Base-by-base conservation (phyloP, 768 basidiomycete genomes). In the Cystobasidium onofrii region DNA sequence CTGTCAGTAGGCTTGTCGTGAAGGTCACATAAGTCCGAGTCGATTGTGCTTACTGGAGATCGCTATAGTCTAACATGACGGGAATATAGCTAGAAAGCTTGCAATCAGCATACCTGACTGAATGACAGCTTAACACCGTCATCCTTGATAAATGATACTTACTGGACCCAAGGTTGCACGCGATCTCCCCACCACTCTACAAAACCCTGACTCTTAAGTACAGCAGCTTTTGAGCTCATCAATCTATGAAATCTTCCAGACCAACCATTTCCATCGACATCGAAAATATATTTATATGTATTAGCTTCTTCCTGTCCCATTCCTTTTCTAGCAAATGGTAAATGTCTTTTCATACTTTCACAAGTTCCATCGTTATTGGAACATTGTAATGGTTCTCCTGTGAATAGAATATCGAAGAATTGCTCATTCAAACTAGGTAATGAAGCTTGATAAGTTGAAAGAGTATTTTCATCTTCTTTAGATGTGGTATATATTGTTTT, bases 201-300 rank as follows among this genome's bases (percentile, higher is more conserved):
- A 60, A 78, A 79, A 41, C 63, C 73, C 44, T 23, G 27, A 54
- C 43, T 39, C 64, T 83, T 83, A 75, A 83, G 79, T 25, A 82
- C 81, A 33, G 82, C 76, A 60, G 82, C 81, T 72, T 83, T 83
- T 25, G 80, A 81, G 62, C 78, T 80, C 82, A 83, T 82, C 52
- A 83, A 74, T 78, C 88, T 85, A 85, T 92, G 87, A 80, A 96
- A 93, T 15, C 92, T 85, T 1, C 89, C 94, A 31, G 89, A 62
- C 81, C 96, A 98, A 18, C 90, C 88, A 89, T 78, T 77, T 25
- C 76, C 77, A 54, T 78, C 77, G 31, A 78, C 76, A 41, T 79
- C 78, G 4, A 79, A 27, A 0, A 79, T 74, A 36, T 79, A 78
- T 44, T 79, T 79, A 75, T 62, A 77, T 50, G n/a, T 33, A 71